Evolutionary conservation across 2,329 filamentous ascomycete species (phyloP), one percentile per base, ranked within the genome.

Genomic region (Magnaporthales sp.): DNA sequence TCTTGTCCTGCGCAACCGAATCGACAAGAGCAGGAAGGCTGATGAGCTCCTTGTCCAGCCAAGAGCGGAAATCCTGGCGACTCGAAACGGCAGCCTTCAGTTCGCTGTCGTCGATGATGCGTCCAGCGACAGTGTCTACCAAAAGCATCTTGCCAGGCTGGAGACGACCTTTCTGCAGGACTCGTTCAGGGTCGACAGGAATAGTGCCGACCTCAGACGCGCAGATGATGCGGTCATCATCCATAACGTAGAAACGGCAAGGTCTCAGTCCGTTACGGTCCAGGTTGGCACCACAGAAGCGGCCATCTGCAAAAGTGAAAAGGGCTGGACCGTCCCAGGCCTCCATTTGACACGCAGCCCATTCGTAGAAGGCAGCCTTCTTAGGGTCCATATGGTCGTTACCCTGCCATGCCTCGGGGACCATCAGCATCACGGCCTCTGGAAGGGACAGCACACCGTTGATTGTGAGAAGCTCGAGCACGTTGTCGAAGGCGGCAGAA

Each of bases 331-430:
- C 94, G 79, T 98, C 94, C 94, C 94, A 98, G 19, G 94, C 93
- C 82, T 98, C 94, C 94, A 98, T 98, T 83, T 96, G 91, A 78
- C 94, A 98, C 71, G 93, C 93, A 74, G 94, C 94, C 93, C 94
- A 98, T 78, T 98, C 93, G 80, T 98, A 98, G 80, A 97, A 98
- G 65, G 94, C 94, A 68, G 93, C 91, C 81, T 98, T 98, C 74
- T 92, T 91, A 67, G 93, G 92, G 73, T 97, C 93, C 90, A 98
- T 96, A 68, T 88, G 83, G 51, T 88, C 83, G 78, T 97, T 97
- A 69, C 93, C 94, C 79, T 98, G 93, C 94, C 94, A 98, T 68
- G 94, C 94, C 80, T 98, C 94, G 26, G 94, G 94, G 64, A 98
- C 92, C 93, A 98, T 97, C 73, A 98, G 86, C 94, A 98, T 98